Conservation (phyloP, 1,284 basidiomycete genomes). For the Sporisorium graminicola region DNA sequence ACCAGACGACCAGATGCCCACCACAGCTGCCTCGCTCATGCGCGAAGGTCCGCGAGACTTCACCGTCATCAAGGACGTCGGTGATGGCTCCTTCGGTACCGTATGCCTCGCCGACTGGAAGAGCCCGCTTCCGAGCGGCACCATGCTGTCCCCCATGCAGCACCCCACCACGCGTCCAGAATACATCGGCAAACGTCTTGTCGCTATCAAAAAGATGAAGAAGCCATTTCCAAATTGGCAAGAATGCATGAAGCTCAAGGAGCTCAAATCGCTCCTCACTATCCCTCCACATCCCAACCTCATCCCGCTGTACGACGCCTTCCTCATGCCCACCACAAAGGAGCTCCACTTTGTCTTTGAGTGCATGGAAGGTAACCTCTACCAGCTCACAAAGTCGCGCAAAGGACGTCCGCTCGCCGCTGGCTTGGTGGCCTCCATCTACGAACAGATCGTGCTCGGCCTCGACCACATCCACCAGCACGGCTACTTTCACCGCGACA, state of each 20-base stretch:
- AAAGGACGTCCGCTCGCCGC: slow-evolving; percentile 93
- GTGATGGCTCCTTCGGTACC: slow-evolving; percentile 78
- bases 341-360: slow-evolving; percentile 99
- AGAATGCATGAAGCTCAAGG: slow-evolving; percentile 93
- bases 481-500: slow-evolving; percentile 98
- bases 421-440: slow-evolving; percentile 93
- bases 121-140: slow-evolving; percentile 77
- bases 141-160: slow-evolving; percentile 69
- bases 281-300: slow-evolving; percentile 97
- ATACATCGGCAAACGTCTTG: slow-evolving; percentile 92
- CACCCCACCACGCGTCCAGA: slow-evolving; percentile 82
- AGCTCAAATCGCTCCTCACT: slow-evolving; percentile 93
- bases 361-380: slow-evolving; percentile 99
- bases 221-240: slow-evolving; percentile 97
- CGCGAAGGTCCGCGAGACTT: slow-evolving; percentile 63
- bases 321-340: slow-evolving; percentile 89
- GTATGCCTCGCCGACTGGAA: slow-evolving; percentile 99
- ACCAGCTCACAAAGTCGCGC: slow-evolving; percentile 97
- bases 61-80: slow-evolving; percentile 65
- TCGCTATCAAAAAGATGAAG: slow-evolving; percentile 99
- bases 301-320: slow-evolving; percentile 98
- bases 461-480: slow-evolving; percentile 90
- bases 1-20: slow-evolving; percentile 46
- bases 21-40: slow-evolving; percentile 64
- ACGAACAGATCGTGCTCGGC: slow-evolving; percentile 89